Percentiles rank a stretch among this genome's conserved stretches.
Evolutionary conservation across 2,329 filamentous ascomycete genomes (phyloP).

Genomic region (Samsoniella hepiali): DNA sequence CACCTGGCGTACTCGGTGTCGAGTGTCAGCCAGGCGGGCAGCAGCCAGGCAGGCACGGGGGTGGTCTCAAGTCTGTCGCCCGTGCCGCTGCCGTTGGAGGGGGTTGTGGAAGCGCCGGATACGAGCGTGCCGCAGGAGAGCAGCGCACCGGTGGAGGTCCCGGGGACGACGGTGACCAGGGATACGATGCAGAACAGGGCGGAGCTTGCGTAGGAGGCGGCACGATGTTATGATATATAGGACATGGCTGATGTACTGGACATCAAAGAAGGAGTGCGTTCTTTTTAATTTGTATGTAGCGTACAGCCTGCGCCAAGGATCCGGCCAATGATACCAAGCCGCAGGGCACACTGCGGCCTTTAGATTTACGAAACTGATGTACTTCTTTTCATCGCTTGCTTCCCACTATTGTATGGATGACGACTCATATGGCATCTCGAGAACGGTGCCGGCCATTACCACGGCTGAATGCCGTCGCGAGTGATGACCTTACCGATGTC

Average conservation of each 20-base stretch:
- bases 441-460: not conserved
- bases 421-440: too few species aligned
- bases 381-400: not conserved
- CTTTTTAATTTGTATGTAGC: not conserved
- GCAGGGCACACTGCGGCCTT: not conserved
- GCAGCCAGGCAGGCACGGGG: not conserved
- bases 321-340: not conserved
- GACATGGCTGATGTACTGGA: too few species aligned
- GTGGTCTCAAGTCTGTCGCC: not conserved
- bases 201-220: slow-evolving; percentile 2
- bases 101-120: slow-evolving; percentile 11
- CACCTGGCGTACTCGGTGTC: slow-evolving; percentile 12
- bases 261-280: not conserved
- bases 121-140: not conserved
- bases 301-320: too few species aligned
- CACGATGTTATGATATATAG: not conserved
- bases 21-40: not conserved
- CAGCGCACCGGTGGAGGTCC: slow-evolving; percentile 13
- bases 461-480: slow-evolving; percentile 17
- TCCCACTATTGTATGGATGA: too few species aligned
- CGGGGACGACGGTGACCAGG: slow-evolving; percentile 7
- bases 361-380: not conserved
- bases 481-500: slow-evolving; percentile 38
- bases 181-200: slow-evolving; percentile 11
- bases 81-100: not conserved